phyloP scores from a whole-genome alignment of 805 yeast species.

The Kregervanrija pseudodelftensis region DNA sequence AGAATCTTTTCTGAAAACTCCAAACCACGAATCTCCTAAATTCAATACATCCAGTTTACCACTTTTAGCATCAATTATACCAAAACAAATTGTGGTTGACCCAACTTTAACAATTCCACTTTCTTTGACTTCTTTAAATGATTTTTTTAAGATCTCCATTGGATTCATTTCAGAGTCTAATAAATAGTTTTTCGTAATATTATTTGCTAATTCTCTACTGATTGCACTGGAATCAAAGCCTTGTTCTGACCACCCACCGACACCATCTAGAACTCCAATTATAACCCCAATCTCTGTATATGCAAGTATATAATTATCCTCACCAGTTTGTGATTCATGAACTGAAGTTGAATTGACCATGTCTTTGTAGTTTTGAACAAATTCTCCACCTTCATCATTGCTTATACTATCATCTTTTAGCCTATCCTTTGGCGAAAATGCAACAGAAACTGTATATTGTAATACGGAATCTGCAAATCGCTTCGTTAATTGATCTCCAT shows the following conservation, averaged over 20 bases:
- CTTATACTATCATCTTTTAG: constrained; percentile 32
- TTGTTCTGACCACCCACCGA: constrained; percentile 93
- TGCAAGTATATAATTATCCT: constrained; percentile 62
- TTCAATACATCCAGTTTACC: constrained; percentile 62
- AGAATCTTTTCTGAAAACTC: constrained; percentile 53
- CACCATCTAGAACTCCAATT: constrained; percentile 92
- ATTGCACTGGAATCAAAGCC: constrained; percentile 89
- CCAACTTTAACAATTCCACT: constrained; percentile 74
- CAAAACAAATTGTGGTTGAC: constrained; percentile 89
- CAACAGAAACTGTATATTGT: constrained; percentile 54
- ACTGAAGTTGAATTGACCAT: constrained; percentile 17
- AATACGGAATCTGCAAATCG: constrained; percentile 21
- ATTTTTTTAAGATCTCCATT: constrained; percentile 43
- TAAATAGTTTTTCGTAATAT: constrained; percentile 37
- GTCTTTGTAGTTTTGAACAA: constrained; percentile 21
- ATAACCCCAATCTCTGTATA: constrained; percentile 38
- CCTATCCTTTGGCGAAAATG: constrained; percentile 69
- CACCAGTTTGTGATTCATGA: constrained; percentile 59
- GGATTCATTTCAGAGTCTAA: constrained; percentile 25
- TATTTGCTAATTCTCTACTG: constrained; percentile 66
- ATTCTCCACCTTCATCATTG: constrained; percentile 20
- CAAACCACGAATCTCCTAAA: constrained; percentile 93
- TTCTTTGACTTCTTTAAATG: constrained; percentile 46
- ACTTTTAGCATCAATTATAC: constrained; percentile 49
- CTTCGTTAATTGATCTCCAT: constrained; percentile 23